Conservation (phyloP, 1,284 basidiomycete genomes). For the Ganoderma resinaceum region DNA sequence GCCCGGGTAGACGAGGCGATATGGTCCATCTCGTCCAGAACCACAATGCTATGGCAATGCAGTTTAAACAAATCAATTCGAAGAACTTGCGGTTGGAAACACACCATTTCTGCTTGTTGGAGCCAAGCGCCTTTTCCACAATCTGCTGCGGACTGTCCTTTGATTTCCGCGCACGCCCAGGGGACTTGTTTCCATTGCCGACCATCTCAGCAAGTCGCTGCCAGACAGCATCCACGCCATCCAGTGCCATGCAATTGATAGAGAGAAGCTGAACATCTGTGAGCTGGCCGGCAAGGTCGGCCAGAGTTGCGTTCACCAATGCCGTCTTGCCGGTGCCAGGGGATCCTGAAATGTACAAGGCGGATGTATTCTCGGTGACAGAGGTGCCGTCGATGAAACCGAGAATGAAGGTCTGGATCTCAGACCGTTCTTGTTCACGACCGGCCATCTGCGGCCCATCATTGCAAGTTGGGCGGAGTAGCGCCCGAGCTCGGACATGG, state of each 20-base stretch:
- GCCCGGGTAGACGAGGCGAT: constrained; percentile 64
- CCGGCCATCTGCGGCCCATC: constrained; percentile 61
- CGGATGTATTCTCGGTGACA: constrained; percentile 41
- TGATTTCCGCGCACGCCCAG: constrained; percentile 39
- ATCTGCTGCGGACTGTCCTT: constrained; percentile 46
- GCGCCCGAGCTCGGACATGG: constrained; percentile 67
- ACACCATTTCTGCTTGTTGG: constrained; percentile 63
- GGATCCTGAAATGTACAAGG: constrained; percentile 79
- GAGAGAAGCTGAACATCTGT: constrained; percentile 56
- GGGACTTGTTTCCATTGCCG: constrained; percentile 43
- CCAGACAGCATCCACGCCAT: constrained; percentile 72
- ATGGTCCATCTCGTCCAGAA: constrained; percentile 84
- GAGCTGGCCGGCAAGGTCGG: constrained; percentile 42
- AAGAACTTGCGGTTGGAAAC: constrained; percentile 29
- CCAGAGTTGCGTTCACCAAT: constrained; percentile 70
- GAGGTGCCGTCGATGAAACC: constrained; percentile 49
- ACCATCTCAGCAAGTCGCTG: constrained; percentile 69
- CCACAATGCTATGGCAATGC: constrained; percentile 57
- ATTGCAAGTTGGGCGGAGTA: constrained; percentile 75
- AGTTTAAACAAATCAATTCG: neutral
- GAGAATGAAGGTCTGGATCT: constrained; percentile 64
- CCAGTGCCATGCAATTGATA: constrained; percentile 82
- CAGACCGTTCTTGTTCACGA: constrained; percentile 64
- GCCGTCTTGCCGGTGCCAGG: constrained; percentile 88
- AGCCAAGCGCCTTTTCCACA: constrained; percentile 50